Conservation (phyloP, 768 basidiomycete genomes). For the Macrolepiota dolichaula region DNA sequence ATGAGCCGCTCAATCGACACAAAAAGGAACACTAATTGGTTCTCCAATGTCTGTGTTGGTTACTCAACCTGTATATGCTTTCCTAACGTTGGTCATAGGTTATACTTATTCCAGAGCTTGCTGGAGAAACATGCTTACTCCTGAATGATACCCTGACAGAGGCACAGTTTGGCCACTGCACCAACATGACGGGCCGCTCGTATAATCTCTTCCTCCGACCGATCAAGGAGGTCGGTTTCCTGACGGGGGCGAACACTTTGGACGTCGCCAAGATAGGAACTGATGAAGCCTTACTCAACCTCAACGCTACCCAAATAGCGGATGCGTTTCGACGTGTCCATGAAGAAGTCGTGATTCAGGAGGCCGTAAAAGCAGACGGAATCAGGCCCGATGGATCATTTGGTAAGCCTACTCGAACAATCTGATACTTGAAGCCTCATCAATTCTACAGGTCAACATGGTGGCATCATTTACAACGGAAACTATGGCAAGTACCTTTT, state of each 20-base stretch:
- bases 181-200: constrained; percentile 45
- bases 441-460: constrained; percentile 44
- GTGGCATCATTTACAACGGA: constrained; percentile 66
- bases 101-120: constrained; percentile 57
- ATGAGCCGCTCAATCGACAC: constrained; percentile 1
- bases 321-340: constrained; percentile 53
- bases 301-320: constrained; percentile 40
- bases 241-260: constrained; percentile 64
- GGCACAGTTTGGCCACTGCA: constrained; percentile 42
- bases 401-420: constrained; percentile 22
- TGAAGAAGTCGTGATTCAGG: constrained; percentile 45
- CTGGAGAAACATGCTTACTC: constrained; percentile 55
- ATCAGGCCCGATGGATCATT: constrained; percentile 54
- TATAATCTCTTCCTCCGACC: constrained; percentile 43
- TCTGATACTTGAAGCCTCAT: neutral
- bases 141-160: constrained; percentile 43
- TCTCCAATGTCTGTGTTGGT: constrained; percentile 42
- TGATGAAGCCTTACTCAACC: constrained; percentile 40
- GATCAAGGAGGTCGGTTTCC: constrained; percentile 41
- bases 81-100: constrained; percentile 29
- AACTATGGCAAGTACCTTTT: constrained; percentile 50
- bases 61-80: neutral
- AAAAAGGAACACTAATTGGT: constrained; percentile 65
- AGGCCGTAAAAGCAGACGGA: constrained; percentile 52
- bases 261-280: constrained; percentile 65